Evolutionary conservation across 1,284 basidiomycete species (phyloP).

Genomic region (Cryptococcus sp.): DNA sequence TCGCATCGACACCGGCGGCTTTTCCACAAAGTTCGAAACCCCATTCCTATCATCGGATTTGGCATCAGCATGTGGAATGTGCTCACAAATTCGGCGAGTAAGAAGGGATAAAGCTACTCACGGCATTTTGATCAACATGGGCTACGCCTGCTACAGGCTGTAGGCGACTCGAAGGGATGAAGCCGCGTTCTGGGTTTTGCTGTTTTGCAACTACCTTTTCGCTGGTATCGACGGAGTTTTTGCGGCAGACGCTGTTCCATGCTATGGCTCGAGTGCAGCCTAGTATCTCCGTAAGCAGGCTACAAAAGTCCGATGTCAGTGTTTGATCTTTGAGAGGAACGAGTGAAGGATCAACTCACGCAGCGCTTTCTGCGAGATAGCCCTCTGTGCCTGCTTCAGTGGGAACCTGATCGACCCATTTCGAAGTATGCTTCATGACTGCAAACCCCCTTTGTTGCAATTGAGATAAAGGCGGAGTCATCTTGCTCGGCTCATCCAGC

Average conservation of each 20-base stretch:
- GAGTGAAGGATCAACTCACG: slow-evolving; percentile 22
- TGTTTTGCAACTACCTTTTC: slow-evolving; percentile 26
- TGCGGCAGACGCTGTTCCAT: slow-evolving; percentile 39
- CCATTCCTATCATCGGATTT: slow-evolving; percentile 17
- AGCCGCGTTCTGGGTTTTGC: slow-evolving; percentile 30
- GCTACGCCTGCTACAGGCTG: slow-evolving; percentile 37
- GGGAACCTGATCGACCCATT: slow-evolving; percentile 16
- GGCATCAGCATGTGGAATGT: background rate
- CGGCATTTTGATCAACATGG: slow-evolving; percentile 44
- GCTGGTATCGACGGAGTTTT: slow-evolving; percentile 18
- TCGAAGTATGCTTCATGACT: slow-evolving; percentile 25
- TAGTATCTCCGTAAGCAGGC: slow-evolving; percentile 25
- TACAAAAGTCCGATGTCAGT: slow-evolving; percentile 4
- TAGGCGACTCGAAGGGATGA: slow-evolving; percentile 22
- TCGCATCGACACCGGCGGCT: slow-evolving; percentile 12
- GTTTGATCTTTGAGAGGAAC: background rate
- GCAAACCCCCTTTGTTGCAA: slow-evolving; percentile 34
- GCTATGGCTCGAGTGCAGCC: slow-evolving; percentile 37
- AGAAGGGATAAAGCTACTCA: slow-evolving; percentile 7
- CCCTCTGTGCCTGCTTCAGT: slow-evolving; percentile 29
- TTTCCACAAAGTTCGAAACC: slow-evolving; percentile 29
- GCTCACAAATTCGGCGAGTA: background rate
- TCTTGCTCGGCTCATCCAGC: slow-evolving; percentile 9
- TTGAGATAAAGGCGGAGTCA: slow-evolving; percentile 18
- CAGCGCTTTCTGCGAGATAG: slow-evolving; percentile 33